Evolutionary conservation across 202 grass and related monocot genomes (phyloP).

Genomic region (Setaria viridis): DNA sequence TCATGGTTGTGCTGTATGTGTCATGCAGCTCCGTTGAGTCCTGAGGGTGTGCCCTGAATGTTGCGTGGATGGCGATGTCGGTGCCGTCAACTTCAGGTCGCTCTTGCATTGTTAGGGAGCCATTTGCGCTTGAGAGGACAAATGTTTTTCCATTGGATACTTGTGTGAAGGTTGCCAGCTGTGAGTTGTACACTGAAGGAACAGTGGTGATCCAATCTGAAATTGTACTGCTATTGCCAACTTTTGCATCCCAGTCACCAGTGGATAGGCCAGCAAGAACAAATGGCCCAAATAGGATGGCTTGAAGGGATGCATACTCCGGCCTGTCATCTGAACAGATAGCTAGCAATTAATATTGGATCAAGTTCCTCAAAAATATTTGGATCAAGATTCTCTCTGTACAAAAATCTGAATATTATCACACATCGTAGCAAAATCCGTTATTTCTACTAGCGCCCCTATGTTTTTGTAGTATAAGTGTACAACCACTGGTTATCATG

Average conservation of each 20-base stretch:
- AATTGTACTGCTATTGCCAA: conserved; percentile 50
- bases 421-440: not conserved
- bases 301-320: conserved; percentile 77
- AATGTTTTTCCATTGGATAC: conserved; percentile 56
- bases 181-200: conserved; percentile 68
- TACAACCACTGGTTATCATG: not conserved
- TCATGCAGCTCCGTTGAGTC: conserved; percentile 4
- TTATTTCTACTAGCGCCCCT: not conserved
- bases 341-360: conserved; percentile 37
- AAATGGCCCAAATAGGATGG: conserved; percentile 81
- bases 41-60: conserved; percentile 67
- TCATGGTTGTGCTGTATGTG: not conserved
- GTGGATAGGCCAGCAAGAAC: conserved; percentile 81
- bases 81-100: conserved; percentile 55
- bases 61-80: conserved; percentile 63
- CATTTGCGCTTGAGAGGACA: conserved; percentile 71
- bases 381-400: not conserved
- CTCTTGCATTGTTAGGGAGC: conserved; percentile 74
- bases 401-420: conserved; percentile 23
- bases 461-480: not conserved
- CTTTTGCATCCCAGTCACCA: conserved; percentile 68
- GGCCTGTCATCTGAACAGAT: conserved; percentile 73
- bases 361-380: not conserved
- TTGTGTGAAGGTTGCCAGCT: conserved; percentile 71
- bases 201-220: conserved; percentile 77